Evolutionary conservation across 129 eudicot species (phyloP).

Genomic region (Flaveria sonorensis): DNA sequence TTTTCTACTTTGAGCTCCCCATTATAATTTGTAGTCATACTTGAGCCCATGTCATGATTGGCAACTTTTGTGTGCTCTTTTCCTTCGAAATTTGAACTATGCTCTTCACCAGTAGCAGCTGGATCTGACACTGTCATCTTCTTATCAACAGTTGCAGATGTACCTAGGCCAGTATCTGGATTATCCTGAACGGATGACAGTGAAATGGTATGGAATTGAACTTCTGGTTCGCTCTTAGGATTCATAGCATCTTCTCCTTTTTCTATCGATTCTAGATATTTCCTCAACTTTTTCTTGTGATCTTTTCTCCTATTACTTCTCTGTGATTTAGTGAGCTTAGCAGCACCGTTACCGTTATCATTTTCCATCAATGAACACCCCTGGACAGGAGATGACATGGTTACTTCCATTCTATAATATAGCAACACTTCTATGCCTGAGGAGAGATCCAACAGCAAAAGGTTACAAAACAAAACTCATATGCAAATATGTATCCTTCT

Average conservation of each 20-base stretch:
- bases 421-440: conserved; percentile 20
- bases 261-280: not conserved
- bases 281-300: not conserved
- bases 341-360: not conserved
- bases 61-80: not conserved
- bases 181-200: not conserved
- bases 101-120: no score
- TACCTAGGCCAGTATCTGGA: not conserved
- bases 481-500: not conserved
- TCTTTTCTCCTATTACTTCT: not conserved
- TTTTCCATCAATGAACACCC: conserved; percentile 9
- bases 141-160: no score
- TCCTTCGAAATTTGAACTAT: no score
- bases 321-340: not conserved
- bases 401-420: conserved; percentile 5
- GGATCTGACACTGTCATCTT: no score
- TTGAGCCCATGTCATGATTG: not conserved
- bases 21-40: no score
- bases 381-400: conserved; percentile 12
- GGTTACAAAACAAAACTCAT: not conserved
- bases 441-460: conserved; percentile 8
- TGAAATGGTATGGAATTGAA: no score
- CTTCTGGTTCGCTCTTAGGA: not conserved
- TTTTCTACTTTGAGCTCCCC: no score
- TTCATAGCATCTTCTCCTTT: conserved; percentile 10